phyloP scores from a whole-genome alignment of 2,329 filamentous ascomycete species.

The Colletotrichum sp. region DNA sequence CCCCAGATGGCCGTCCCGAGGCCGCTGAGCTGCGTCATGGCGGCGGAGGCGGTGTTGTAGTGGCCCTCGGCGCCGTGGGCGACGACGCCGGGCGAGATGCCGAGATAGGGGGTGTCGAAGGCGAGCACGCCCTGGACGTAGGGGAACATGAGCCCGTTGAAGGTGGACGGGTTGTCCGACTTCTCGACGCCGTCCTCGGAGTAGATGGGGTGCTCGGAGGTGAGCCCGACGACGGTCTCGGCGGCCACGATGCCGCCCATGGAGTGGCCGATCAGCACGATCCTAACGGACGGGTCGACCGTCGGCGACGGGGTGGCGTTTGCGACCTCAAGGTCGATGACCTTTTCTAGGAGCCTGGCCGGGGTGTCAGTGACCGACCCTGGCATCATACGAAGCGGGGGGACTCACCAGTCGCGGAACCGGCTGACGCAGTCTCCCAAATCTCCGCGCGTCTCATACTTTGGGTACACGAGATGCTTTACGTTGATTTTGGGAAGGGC shows the following conservation, averaged over 20 bases:
- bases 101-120: slow-evolving; percentile 92
- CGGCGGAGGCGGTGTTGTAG: slow-evolving; percentile 75
- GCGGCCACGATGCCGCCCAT: slow-evolving; percentile 96
- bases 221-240: slow-evolving; percentile 80
- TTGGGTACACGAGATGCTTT: slow-evolving; percentile 74
- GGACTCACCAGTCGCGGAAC: slow-evolving; percentile 74
- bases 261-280: slow-evolving; percentile 84
- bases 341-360: slow-evolving; percentile 80
- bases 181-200: slow-evolving; percentile 47
- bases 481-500: slow-evolving; percentile 74
- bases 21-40: slow-evolving; percentile 70
- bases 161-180: slow-evolving; percentile 31
- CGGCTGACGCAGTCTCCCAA: slow-evolving; percentile 71
- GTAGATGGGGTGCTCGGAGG: slow-evolving; percentile 59
- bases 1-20: slow-evolving; percentile 74
- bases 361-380: background rate
- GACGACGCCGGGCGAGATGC: slow-evolving; percentile 82
- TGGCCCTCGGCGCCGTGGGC: slow-evolving; percentile 87
- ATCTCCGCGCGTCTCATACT: slow-evolving; percentile 83
- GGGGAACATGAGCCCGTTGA: slow-evolving; percentile 84
- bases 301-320: slow-evolving; percentile 82
- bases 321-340: slow-evolving; percentile 92
- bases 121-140: slow-evolving; percentile 89
- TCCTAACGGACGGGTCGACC: slow-evolving; percentile 82
- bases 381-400: background rate